Evolutionary conservation across 129 eudicot species (phyloP).

Genomic region (Apium graveolens): DNA sequence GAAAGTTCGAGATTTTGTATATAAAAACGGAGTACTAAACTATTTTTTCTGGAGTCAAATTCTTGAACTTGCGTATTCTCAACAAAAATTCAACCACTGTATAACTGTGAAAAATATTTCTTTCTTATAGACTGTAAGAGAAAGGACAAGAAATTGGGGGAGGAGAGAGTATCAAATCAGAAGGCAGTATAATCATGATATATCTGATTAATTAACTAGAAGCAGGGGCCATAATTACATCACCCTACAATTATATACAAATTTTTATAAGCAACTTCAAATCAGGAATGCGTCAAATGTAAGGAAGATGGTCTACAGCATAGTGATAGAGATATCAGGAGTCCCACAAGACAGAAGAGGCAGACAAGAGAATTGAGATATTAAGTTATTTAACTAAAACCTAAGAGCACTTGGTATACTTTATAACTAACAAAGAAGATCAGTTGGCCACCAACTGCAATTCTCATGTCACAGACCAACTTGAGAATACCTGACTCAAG

Average conservation of each 20-base stretch:
- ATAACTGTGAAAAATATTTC: too few relatives aligned
- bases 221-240: background rate
- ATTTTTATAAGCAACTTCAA: slow-evolving; percentile 1
- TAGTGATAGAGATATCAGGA: background rate
- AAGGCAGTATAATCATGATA: background rate
- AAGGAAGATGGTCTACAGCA: background rate
- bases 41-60: too few relatives aligned
- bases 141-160: background rate
- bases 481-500: background rate
- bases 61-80: too few relatives aligned
- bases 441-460: slow-evolving; percentile 7
- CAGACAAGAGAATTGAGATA: background rate
- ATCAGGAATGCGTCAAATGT: background rate
- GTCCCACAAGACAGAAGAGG: slow-evolving; percentile 2
- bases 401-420: background rate
- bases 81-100: too few relatives aligned
- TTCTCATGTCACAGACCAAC: slow-evolving; percentile 2
- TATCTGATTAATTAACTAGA: background rate
- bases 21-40: too few relatives aligned
- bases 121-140: background rate
- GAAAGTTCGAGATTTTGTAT: background rate
- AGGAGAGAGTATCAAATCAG: background rate
- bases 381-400: background rate
- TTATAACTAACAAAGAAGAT: background rate
- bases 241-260: background rate